Evolutionary conservation across 2,329 filamentous ascomycete genomes (phyloP).

Genomic region (Fusarium anthophilum): DNA sequence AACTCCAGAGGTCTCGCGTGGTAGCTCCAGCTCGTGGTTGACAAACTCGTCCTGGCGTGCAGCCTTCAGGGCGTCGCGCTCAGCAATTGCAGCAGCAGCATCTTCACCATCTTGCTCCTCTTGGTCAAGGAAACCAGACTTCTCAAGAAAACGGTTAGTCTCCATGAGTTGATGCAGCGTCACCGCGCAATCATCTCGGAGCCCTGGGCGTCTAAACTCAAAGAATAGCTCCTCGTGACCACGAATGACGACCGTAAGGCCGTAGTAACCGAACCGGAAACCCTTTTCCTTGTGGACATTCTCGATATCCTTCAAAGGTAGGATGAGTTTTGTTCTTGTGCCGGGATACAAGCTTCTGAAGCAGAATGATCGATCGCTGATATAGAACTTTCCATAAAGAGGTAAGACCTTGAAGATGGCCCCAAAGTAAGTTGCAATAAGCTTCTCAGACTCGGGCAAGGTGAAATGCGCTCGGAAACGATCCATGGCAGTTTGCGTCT

Average conservation of each 20-base stretch:
- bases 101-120: constrained; percentile 77
- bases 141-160: constrained; percentile 73
- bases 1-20: constrained; percentile 55
- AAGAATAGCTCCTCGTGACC: constrained; percentile 98
- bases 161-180: constrained; percentile 83
- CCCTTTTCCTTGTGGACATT: constrained; percentile 96
- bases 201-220: constrained; percentile 81
- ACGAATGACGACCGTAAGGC: constrained; percentile 89
- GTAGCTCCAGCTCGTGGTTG: constrained; percentile 61
- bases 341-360: constrained; percentile 92
- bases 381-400: constrained; percentile 95
- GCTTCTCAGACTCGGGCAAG: constrained; percentile 81
- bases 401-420: constrained; percentile 89
- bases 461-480: constrained; percentile 92
- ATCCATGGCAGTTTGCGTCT: constrained; percentile 74
- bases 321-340: constrained; percentile 89
- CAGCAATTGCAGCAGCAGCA: constrained; percentile 78
- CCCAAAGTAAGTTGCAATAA: constrained; percentile 92
- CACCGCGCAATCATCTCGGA: constrained; percentile 88
- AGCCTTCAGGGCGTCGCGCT: constrained; percentile 82
- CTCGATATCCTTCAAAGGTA: constrained; percentile 90
- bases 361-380: constrained; percentile 87
- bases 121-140: constrained; percentile 72
- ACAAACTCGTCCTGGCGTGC: constrained; percentile 68
- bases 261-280: constrained; percentile 90